phyloP scores from a whole-genome alignment of 169 alveolate species.

The Cryptosporidium felis region DNA sequence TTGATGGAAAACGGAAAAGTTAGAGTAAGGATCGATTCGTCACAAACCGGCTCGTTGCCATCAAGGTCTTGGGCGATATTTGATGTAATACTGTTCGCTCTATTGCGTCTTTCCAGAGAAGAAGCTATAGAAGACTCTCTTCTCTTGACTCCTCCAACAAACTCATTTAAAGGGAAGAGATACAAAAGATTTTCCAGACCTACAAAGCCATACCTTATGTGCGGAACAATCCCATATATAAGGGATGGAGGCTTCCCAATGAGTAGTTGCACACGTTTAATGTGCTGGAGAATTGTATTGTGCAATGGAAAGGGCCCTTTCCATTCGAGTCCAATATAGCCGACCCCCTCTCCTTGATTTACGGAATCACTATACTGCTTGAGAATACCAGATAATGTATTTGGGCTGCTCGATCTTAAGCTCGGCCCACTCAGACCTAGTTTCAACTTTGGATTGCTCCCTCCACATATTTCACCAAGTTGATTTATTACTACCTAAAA shows the following conservation, averaged over 20 bases:
- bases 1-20: constrained; percentile 41
- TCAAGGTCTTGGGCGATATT: neutral
- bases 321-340: constrained; percentile 67
- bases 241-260: constrained; percentile 52
- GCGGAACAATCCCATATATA: constrained; percentile 25
- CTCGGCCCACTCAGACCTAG: neutral
- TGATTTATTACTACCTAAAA: constrained; percentile 21
- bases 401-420: neutral
- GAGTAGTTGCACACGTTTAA: constrained; percentile 31
- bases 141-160: neutral
- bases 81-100: neutral
- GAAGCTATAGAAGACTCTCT: neutral
- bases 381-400: constrained; percentile 33
- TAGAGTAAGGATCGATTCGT: constrained; percentile 5
- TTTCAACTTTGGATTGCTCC: constrained; percentile 18
- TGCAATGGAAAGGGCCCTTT: constrained; percentile 63
- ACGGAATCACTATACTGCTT: constrained; percentile 44
- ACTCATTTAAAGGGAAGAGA: constrained; percentile 25
- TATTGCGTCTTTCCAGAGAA: neutral
- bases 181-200: constrained; percentile 47
- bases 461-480: constrained; percentile 47
- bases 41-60: neutral
- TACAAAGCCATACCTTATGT: constrained; percentile 32
- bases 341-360: constrained; percentile 47
- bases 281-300: constrained; percentile 13